Evolutionary conservation across 805 yeast genomes (phyloP), one percentile per base, ranked within the genome.

Genomic region (Kodamaea kakaduensis): DNA sequence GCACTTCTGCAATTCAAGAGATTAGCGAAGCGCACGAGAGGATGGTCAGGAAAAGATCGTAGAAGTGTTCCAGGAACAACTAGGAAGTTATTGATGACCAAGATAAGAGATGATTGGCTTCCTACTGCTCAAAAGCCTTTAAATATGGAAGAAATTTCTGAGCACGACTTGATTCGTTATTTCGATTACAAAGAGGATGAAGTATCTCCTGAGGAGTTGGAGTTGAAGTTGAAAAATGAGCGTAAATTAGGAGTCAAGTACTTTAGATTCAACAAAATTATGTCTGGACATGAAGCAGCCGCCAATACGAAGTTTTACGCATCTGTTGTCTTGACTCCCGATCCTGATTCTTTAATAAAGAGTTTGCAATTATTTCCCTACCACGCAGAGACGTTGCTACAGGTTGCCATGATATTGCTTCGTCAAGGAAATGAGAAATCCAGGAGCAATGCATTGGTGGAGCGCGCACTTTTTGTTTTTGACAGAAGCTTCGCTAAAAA

Each of bases 11-110:
- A 80, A 48, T 74, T 81, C 45, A 81, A 77, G 47, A 69, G 70
- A 57, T 43, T 71, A 59, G 70, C 76, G 6, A 64, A 71, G 36
- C 53, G 73, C n/a, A 77, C 84, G 1, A 69, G 84, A 47, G 88
- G 87, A 16, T 86, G 95, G 95, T 83, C 87, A 29, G 95, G 95
- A 0, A 73, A 75, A 43, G 94, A 85, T 49, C 75, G 80, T 42
- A 59, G 82, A 31, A 62, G 77, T 5, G 75, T 84, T 3, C 96
- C 96, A 0, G 90, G 90, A 17, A 75, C 85, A 1, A 58, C 77
- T 0, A 69, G 87, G 43, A 82, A 83, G 46, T 59, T 86, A 31
- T 64, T 73, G 9, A 62, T 87, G 41, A 78, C 94, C 0, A 79
- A 80, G 48, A 77, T 86, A 29, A 73, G 83, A 51, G 88, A 83